Conservation (phyloP, 108 stramenopile species). For the Nitzschia sp. region DNA sequence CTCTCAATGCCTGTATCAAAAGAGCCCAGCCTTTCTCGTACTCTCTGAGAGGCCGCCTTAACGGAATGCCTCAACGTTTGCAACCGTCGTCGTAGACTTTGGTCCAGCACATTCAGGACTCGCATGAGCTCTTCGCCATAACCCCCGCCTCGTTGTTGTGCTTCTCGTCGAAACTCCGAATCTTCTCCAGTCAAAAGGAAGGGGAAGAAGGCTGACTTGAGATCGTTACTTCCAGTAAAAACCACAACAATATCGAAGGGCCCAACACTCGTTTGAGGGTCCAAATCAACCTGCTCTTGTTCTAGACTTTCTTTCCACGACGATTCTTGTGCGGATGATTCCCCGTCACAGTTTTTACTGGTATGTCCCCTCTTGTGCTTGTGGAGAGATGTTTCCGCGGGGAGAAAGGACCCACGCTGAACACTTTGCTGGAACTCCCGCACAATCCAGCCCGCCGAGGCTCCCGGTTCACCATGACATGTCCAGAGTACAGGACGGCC, state of each 20-base stretch:
- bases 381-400: background rate
- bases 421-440: conserved; percentile 29
- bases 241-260: conserved; percentile 60
- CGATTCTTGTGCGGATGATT: background rate
- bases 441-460: conserved; percentile 41
- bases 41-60: conserved; percentile 8
- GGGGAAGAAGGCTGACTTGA: conserved; percentile 55
- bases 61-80: conserved; percentile 23
- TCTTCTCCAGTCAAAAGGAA: conserved; percentile 36
- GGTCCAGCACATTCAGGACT: conserved; percentile 25
- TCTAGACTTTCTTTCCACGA: conserved; percentile 9
- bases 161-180: conserved; percentile 16
- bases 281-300: conserved; percentile 18
- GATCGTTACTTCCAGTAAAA: conserved; percentile 59
- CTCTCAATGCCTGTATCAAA: background rate
- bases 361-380: background rate
- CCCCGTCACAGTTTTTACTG: background rate
- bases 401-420: conserved; percentile 7
- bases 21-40: background rate
- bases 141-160: conserved; percentile 20
- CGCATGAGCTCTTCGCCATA: conserved; percentile 19
- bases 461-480: conserved; percentile 47
- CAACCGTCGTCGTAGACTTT: conserved; percentile 12
- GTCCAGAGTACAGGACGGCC: conserved; percentile 56
- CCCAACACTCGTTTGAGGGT: conserved; percentile 21